Percentiles rank a stretch among this genome's conserved stretches.
These are phyloP conservation scores for Trichothecium roseum DNA, from an alignment of 2,329 filamentous ascomycete genomes.

Conservation along the genomic window DNA sequence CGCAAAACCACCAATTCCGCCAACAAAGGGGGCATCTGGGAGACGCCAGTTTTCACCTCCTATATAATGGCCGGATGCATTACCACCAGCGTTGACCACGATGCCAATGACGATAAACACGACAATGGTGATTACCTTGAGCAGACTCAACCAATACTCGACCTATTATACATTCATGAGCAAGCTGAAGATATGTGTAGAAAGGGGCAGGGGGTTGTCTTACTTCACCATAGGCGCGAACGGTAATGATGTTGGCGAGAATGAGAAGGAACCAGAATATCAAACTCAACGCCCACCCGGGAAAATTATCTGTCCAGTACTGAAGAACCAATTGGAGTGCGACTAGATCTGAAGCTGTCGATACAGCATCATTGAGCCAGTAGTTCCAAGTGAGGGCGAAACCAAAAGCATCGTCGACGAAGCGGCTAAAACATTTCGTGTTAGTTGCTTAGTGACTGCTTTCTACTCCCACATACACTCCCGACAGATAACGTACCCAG, in stretches of 20 bases:
- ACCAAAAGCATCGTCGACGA: slow-evolving; percentile 42
- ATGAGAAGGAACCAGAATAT: too few relatives aligned
- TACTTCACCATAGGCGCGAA: slow-evolving; percentile 32
- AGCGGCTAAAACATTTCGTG: slow-evolving; percentile 20
- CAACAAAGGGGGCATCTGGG: slow-evolving; percentile 52
- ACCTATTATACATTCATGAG: slow-evolving; percentile 21
- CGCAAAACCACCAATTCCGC: slow-evolving; percentile 50
- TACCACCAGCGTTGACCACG: slow-evolving; percentile 40
- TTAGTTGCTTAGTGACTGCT: slow-evolving; percentile 31
- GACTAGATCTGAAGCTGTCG: too few relatives aligned
- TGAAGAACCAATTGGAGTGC: too few relatives aligned
- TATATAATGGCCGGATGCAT: slow-evolving; percentile 41
- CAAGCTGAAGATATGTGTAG: background rate
- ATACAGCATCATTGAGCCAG: too few relatives aligned
- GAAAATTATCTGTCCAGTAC: too few relatives aligned
- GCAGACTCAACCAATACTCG: slow-evolving; percentile 46
- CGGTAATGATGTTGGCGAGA: too few relatives aligned
- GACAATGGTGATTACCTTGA: slow-evolving; percentile 43
- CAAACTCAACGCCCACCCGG: too few relatives aligned
- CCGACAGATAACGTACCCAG: slow-evolving; percentile 21
- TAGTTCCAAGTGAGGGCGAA: slow-evolving; percentile 49
- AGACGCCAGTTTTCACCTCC: slow-evolving; percentile 48
- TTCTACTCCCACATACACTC: too few relatives aligned
- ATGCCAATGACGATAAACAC: slow-evolving; percentile 55
- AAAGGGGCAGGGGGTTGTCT: background rate